A percentile compares a stretch with the other conserved stretches of the same genome.
Conservation (phyloP, 495 filamentous ascomycete species). For the Staphylotrichum tortipilum region DNA sequence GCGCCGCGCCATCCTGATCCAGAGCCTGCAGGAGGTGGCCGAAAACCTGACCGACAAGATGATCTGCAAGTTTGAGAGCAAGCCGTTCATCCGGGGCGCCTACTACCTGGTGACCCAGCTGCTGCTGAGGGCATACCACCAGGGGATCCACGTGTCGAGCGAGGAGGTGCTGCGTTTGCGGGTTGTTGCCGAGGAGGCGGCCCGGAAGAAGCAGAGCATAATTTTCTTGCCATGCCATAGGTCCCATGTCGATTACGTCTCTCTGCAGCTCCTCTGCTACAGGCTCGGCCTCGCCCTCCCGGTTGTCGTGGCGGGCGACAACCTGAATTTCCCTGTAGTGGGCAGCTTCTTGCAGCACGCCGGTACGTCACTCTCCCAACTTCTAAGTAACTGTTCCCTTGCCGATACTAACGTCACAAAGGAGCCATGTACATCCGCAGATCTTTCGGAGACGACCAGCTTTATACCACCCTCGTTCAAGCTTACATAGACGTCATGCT, state of each 20-base stretch:
- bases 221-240: conserved; percentile 93
- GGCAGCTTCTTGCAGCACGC: conserved; percentile 90
- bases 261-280: conserved; percentile 89
- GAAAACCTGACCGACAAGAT: conserved; percentile 82
- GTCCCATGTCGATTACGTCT: conserved; percentile 93
- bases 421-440: conserved; percentile 94
- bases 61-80: conserved; percentile 99
- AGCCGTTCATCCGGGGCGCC: conserved; percentile 79
- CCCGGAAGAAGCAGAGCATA: conserved; percentile 82
- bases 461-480: conserved; percentile 88
- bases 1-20: conserved; percentile 49
- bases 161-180: conserved; percentile 81
- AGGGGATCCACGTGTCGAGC: conserved; percentile 94
- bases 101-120: conserved; percentile 87
- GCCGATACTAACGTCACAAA: background rate
- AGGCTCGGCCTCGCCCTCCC: conserved; percentile 80
- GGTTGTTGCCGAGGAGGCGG: conserved; percentile 71
- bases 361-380: conserved; percentile 37
- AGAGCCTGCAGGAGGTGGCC: conserved; percentile 59
- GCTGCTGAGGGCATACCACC: conserved; percentile 86
- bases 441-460: conserved; percentile 82
- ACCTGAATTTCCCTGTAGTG: conserved; percentile 86
- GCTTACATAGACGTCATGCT: conserved; percentile 90
- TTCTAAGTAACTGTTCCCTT: too few species aligned
- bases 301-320: conserved; percentile 92